Conservation (phyloP, 2,329 filamentous ascomycete species). For the Penicillium sp. region DNA sequence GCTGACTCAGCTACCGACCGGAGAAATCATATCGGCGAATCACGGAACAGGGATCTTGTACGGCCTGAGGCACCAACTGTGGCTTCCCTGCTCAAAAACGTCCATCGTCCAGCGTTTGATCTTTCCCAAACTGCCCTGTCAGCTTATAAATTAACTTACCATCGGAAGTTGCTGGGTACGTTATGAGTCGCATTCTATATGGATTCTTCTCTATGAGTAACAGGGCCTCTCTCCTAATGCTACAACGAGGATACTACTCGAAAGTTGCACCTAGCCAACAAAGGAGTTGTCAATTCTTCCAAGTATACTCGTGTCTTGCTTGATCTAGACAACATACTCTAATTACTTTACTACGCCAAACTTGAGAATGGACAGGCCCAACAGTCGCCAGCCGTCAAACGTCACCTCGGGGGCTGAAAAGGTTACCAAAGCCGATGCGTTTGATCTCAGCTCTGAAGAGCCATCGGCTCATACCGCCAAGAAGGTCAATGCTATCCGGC, state of each 20-base stretch:
- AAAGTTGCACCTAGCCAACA: slow-evolving; percentile 4
- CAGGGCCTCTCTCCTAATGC: not conserved
- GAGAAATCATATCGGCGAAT: not conserved
- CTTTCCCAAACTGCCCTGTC: not conserved
- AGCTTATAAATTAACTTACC: not conserved
- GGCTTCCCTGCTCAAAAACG: not conserved
- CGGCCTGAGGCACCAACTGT: slow-evolving; percentile 11
- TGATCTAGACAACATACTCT: not conserved
- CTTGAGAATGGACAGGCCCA: not conserved
- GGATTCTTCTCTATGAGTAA: not conserved
- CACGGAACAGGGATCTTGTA: not conserved
- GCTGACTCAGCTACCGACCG: slow-evolving; percentile 6
- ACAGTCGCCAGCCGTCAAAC: not conserved
- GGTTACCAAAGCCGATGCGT: slow-evolving; percentile 1
- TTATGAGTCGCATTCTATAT: not conserved
- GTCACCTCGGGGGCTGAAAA: slow-evolving; percentile 7
- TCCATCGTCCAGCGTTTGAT: not conserved
- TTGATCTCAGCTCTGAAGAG: slow-evolving; percentile 12
- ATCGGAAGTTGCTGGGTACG: not conserved
- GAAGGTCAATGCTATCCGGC: slow-evolving; percentile 58
- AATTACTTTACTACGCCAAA: not conserved
- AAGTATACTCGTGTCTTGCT: not conserved
- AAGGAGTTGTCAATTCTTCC: not conserved
- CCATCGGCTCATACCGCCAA: slow-evolving; percentile 20
- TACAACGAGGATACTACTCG: slow-evolving; percentile 3